Evolutionary conservation across 2,329 filamentous ascomycete genomes (phyloP).

Genomic region (Botrytis byssoidea): DNA sequence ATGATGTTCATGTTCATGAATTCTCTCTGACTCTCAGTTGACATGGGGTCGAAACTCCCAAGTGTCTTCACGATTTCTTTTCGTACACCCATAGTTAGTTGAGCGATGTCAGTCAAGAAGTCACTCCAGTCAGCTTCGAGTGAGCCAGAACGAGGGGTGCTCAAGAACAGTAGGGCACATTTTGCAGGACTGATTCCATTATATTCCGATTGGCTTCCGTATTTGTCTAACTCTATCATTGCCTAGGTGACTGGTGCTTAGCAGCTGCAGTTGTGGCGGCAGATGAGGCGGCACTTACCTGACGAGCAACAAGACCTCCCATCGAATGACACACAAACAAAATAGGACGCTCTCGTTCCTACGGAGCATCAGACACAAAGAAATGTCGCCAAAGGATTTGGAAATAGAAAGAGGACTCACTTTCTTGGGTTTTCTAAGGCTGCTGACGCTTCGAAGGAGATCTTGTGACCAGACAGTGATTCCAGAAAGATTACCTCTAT

Average conservation of each 20-base stretch:
- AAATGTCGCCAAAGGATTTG: background rate
- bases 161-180: background rate
- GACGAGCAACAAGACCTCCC: constrained; percentile 1
- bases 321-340: constrained; percentile 3
- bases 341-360: constrained; percentile 8
- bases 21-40: background rate
- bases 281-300: background rate
- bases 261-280: background rate
- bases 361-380: background rate
- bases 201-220: background rate
- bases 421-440: background rate
- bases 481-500: background rate
- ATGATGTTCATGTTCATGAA: background rate
- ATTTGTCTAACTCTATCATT: background rate
- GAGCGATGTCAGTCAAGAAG: background rate
- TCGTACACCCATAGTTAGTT: background rate
- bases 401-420: background rate
- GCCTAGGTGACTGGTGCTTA: background rate
- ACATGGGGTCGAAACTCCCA: background rate
- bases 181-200: background rate
- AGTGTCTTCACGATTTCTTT: background rate
- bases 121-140: background rate
- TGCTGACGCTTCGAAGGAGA: background rate
- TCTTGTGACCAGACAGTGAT: background rate
- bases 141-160: background rate